Evolutionary conservation across 176 grass and related monocot species (phyloP).

Genomic region (Aegilops longissima): DNA sequence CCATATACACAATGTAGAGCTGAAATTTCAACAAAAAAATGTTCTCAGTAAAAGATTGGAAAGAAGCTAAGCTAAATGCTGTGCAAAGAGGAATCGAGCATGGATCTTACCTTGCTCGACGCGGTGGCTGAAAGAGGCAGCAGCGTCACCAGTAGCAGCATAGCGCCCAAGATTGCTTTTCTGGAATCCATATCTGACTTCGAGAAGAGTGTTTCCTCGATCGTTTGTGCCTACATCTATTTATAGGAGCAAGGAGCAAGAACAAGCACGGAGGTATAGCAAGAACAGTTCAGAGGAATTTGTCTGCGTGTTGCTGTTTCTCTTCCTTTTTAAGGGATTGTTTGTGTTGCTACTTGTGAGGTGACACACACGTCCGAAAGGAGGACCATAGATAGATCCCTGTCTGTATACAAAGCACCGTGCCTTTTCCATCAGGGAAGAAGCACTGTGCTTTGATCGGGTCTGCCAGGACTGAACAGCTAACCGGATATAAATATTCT

Average conservation of each 20-base stretch:
- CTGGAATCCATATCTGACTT: conserved; percentile 1
- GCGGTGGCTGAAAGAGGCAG: not conserved
- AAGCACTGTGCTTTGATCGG: not conserved
- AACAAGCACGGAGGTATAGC: not conserved
- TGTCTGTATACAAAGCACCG: not conserved
- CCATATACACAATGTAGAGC: conserved; percentile 29
- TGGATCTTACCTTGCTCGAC: conserved; percentile 1
- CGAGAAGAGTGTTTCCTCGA: not conserved
- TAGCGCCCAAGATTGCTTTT: not conserved
- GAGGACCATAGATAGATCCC: not conserved
- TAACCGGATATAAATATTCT: no score
- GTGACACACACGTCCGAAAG: not conserved
- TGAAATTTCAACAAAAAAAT: not conserved
- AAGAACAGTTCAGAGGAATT: not conserved
- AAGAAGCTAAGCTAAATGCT: not conserved
- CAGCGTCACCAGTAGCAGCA: not conserved
- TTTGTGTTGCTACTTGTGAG: not conserved
- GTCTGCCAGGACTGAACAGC: not conserved
- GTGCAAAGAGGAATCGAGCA: not conserved
- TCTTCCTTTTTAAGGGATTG: no score
- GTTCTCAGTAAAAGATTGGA: not conserved
- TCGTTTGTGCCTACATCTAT: not conserved
- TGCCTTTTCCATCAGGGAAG: not conserved
- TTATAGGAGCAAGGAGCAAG: not conserved
- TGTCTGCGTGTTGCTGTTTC: not conserved